These are phyloP conservation scores for Ambispora gerdemannii DNA, from an alignment of 192 early-diverging fungal species.

Conservation along the genomic window DNA sequence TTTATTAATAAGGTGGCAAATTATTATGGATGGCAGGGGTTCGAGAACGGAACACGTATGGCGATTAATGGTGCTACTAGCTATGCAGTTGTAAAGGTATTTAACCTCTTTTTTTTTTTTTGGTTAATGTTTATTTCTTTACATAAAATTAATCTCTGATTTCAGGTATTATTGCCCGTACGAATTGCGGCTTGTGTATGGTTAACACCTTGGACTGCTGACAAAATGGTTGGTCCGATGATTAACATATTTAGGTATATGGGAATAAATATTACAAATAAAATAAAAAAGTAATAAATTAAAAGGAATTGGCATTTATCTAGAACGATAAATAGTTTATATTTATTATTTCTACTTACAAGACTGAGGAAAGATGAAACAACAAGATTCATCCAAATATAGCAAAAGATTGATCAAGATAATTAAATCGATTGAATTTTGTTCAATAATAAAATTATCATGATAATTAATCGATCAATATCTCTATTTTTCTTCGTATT, in stretches of 20 bases:
- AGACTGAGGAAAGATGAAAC: too few species aligned
- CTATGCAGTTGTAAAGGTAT: conserved; percentile 82
- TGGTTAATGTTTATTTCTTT: background rate
- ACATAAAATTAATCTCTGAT: background rate
- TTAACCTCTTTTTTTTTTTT: background rate
- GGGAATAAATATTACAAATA: too few species aligned
- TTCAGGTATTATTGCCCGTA: conserved; percentile 60
- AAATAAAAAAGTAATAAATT: too few species aligned
- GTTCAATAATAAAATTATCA: too few species aligned
- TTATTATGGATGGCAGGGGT: conserved; percentile 50
- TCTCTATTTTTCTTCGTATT: too few species aligned
- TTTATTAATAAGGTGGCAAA: conserved; percentile 53
- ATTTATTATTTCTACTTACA: too few species aligned
- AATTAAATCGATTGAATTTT: too few species aligned
- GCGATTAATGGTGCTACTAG: conserved; percentile 48
- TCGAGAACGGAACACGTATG: conserved; percentile 8
- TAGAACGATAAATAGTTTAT: too few species aligned
- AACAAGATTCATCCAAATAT: too few species aligned
- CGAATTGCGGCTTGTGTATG: conserved; percentile 53
- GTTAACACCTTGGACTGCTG: conserved; percentile 59
- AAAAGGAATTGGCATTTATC: too few species aligned
- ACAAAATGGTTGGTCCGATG: conserved; percentile 45
- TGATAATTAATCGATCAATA: too few species aligned
- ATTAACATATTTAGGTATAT: conserved; percentile 35
- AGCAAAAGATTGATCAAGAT: too few species aligned